phyloP scores from a whole-genome alignment of 768 basidiomycete genomes.

The Pholiota microspora region DNA sequence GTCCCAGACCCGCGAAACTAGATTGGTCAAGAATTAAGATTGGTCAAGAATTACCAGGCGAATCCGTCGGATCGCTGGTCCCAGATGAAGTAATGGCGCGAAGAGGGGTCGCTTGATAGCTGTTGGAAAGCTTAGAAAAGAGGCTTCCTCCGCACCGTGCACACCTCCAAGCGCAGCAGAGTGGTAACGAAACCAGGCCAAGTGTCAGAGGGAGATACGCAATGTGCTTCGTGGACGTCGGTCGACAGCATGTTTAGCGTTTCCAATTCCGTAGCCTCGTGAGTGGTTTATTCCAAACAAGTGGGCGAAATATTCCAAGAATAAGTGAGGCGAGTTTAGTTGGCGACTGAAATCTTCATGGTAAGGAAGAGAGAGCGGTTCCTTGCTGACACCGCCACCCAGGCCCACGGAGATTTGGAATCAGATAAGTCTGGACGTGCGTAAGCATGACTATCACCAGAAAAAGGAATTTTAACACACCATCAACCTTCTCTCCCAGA shows the following conservation, averaged over 20 bases:
- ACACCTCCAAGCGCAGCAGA: not conserved
- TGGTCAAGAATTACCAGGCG: not conserved
- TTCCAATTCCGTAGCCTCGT: not conserved
- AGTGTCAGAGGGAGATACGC: not conserved
- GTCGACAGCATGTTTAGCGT: not conserved
- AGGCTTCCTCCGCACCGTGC: not conserved
- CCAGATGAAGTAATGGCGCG: not conserved
- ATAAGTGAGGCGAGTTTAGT: constrained; percentile 5
- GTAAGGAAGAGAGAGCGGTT: constrained; percentile 8
- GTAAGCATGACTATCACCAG: constrained; percentile 4
- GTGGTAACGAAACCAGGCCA: not conserved
- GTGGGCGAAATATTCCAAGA: not conserved
- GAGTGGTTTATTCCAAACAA: not conserved
- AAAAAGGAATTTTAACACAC: constrained; percentile 13
- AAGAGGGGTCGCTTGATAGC: not conserved
- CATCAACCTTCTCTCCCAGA: constrained; percentile 6
- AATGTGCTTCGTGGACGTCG: not conserved
- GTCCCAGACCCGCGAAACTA: not conserved
- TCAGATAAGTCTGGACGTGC: constrained; percentile 9
- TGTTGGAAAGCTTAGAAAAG: not conserved
- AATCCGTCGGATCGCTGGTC: not conserved
- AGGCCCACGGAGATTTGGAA: constrained; percentile 18
- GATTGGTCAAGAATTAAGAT: not conserved
- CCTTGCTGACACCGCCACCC: constrained; percentile 19
- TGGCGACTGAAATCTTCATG: constrained; percentile 1